Evolutionary conservation across 257 asterid species (phyloP).

Genomic region (Solanum piurae): DNA sequence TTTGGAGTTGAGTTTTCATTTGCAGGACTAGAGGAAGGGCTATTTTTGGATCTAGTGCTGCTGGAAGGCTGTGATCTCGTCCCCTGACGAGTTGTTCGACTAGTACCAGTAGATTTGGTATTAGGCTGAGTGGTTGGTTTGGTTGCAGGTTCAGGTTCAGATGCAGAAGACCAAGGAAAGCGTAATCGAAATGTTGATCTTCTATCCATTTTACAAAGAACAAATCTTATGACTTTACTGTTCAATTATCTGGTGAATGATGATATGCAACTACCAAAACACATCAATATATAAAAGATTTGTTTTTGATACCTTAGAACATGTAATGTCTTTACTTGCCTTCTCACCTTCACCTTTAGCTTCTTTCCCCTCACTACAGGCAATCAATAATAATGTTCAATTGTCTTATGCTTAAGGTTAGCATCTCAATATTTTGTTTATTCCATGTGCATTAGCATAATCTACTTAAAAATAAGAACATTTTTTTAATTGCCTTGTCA

Average conservation of each 20-base stretch:
- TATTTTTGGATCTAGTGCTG: neutral
- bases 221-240: neutral
- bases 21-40: neutral
- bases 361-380: neutral
- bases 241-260: neutral
- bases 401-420: neutral
- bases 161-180: constrained; percentile 26
- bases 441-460: neutral
- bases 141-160: constrained; percentile 7
- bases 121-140: constrained; percentile 13
- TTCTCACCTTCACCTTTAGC: neutral
- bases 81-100: constrained; percentile 1
- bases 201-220: constrained; percentile 32
- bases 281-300: neutral
- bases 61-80: neutral
- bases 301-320: constrained; percentile 18
- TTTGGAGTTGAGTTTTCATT: neutral
- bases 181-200: constrained; percentile 35
- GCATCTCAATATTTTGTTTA: neutral
- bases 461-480: neutral
- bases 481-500: neutral
- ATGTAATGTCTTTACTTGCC: neutral
- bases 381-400: neutral
- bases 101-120: neutral
- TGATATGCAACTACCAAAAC: neutral